Conservation (phyloP, 2,329 filamentous ascomycete genomes). For the Pseudogymnoascus sp. region DNA sequence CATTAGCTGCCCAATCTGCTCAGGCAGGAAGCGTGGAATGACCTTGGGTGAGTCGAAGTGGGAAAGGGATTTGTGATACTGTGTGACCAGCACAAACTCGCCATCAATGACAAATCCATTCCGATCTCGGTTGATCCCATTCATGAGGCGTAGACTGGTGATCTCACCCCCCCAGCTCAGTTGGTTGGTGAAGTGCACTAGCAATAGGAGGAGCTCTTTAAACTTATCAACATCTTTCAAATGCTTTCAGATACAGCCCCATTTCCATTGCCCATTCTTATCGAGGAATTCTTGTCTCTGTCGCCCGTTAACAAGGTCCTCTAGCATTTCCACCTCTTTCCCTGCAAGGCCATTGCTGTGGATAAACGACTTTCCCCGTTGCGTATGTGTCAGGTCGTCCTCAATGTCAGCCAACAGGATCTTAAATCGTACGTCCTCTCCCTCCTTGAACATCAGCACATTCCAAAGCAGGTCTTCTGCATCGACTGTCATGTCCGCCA, state of each 20-base stretch:
- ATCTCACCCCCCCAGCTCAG: not conserved
- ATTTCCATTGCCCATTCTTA: not conserved
- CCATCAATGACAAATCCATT: conserved; percentile 2
- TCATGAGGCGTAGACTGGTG: not conserved
- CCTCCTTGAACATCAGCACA: conserved; percentile 8
- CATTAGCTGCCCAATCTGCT: not conserved
- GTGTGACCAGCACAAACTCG: not conserved
- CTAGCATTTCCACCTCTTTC: not conserved
- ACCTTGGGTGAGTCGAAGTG: not conserved
- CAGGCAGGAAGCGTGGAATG: conserved; percentile 3
- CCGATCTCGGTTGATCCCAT: not conserved
- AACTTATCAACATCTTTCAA: not conserved
- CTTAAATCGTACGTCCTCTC: not conserved
- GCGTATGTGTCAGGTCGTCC: not conserved
- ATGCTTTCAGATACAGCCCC: not conserved
- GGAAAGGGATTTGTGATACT: not conserved
- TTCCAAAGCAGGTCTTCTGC: conserved; percentile 1
- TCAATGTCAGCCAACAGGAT: not conserved
- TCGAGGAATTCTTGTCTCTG: not conserved
- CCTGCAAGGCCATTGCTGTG: conserved; percentile 1
- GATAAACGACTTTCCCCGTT: not conserved
- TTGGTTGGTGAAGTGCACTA: not conserved
- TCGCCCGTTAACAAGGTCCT: not conserved
- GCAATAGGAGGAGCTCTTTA: not conserved
- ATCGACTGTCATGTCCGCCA: not conserved